Conservation (phyloP, 1,139 yeast genomes). For the Blastobotrys proliferans region DNA sequence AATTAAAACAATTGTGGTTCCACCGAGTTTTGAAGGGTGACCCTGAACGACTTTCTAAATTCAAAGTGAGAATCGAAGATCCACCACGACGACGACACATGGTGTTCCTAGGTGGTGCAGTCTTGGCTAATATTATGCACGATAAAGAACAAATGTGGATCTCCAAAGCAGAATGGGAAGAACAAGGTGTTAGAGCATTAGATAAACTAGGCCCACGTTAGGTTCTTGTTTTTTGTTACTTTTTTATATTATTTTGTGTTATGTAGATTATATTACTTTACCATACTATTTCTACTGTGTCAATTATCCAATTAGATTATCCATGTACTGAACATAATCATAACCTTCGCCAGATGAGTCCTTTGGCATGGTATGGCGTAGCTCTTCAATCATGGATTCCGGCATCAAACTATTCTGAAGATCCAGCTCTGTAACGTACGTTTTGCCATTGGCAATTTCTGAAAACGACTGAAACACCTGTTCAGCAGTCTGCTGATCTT, state of each 20-base stretch:
- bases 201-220: conserved; percentile 90
- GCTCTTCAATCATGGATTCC: conserved; percentile 34
- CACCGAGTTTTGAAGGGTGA: conserved; percentile 84
- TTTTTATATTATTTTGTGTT: not conserved
- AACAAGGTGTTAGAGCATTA: conserved; percentile 83
- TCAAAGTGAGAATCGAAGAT: conserved; percentile 95
- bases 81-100: conserved; percentile 99
- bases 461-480: conserved; percentile 40
- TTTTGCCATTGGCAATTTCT: conserved; percentile 40
- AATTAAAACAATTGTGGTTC: conserved; percentile 93
- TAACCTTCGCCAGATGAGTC: conserved; percentile 28
- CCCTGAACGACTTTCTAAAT: conserved; percentile 79
- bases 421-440: conserved; percentile 40
- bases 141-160: conserved; percentile 99
- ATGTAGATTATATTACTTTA: not conserved
- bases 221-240: conserved; percentile 12
- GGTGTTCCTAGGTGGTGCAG: conserved; percentile 99
- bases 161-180: conserved; percentile 95
- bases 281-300: not conserved
- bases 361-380: conserved; percentile 32
- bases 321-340: conserved; percentile 35
- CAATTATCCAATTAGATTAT: conserved; percentile 5
- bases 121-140: conserved; percentile 95
- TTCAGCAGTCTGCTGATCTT: conserved; percentile 39
- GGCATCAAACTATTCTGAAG: conserved; percentile 37